Conservation (phyloP, 2,329 filamentous ascomycete species). For the Chlorencoelia australis region DNA sequence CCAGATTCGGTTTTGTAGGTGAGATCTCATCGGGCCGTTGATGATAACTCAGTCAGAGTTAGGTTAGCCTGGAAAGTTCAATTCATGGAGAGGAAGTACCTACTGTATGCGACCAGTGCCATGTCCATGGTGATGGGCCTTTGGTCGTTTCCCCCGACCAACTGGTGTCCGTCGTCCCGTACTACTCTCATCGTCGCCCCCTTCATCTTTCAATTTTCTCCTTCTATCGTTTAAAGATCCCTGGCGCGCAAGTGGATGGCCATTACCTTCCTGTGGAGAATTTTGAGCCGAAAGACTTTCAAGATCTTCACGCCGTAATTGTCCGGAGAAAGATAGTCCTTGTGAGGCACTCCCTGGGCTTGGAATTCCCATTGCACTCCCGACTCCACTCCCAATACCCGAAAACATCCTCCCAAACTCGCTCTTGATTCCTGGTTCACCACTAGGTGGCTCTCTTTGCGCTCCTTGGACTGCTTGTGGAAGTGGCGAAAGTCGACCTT, state of each 20-base stretch:
- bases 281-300: conserved; percentile 36
- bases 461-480: conserved; percentile 91
- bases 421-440: conserved; percentile 84
- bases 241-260: conserved; percentile 28
- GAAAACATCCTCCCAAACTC: conserved; percentile 94
- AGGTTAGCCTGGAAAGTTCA: too few relatives aligned
- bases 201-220: conserved; percentile 70
- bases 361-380: conserved; percentile 38
- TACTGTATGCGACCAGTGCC: too few relatives aligned
- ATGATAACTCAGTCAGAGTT: conserved; percentile 41
- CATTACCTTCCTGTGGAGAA: conserved; percentile 27
- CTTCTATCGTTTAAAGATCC: conserved; percentile 31
- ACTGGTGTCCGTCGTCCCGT: conserved; percentile 52
- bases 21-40: conserved; percentile 42
- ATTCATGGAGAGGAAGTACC: too few relatives aligned
- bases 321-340: conserved; percentile 39
- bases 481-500: conserved; percentile 75
- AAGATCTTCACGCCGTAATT: conserved; percentile 42
- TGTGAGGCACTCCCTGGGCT: conserved; percentile 38
- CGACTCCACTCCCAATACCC: conserved; percentile 69
- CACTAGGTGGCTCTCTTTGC: conserved; percentile 68
- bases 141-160: conserved; percentile 52
- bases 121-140: conserved; percentile 36
- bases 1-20: too few relatives aligned
- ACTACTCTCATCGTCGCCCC: conserved; percentile 56